These are phyloP conservation scores for Aspergillus felis DNA, from an alignment of 2,329 filamentous ascomycete genomes.

Conservation along the genomic window DNA sequence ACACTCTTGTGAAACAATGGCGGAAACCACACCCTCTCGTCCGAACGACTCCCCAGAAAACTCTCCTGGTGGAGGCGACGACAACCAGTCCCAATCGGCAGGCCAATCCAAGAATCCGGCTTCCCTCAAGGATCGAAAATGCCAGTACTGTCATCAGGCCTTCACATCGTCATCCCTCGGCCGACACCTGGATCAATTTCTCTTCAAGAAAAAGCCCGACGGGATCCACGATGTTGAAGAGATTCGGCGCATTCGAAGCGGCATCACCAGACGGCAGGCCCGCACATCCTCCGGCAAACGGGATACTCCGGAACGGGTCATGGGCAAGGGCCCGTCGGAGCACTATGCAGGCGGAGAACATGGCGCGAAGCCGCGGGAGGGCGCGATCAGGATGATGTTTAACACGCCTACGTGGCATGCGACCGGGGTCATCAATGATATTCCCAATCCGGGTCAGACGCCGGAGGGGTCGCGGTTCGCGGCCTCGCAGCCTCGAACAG, in stretches of 20 bases:
- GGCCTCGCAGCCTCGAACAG: conserved; percentile 29
- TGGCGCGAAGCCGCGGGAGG: conserved; percentile 31
- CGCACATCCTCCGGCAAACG: conserved; percentile 60
- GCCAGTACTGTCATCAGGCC: conserved; percentile 80
- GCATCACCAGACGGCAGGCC: conserved; percentile 82
- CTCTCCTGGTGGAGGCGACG: conserved; percentile 35
- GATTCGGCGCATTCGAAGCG: conserved; percentile 76
- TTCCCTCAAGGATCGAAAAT: conserved; percentile 77
- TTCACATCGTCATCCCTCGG: conserved; percentile 94
- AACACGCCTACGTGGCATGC: conserved; percentile 68
- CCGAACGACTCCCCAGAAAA: conserved; percentile 37
- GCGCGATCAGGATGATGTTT: conserved; percentile 47
- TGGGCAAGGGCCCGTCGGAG: conserved; percentile 40
- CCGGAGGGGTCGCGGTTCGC: conserved; percentile 31
- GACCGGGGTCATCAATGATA: conserved; percentile 74
- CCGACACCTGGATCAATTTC: conserved; percentile 89
- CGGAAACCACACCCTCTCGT: conserved; percentile 18
- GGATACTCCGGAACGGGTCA: conserved; percentile 58
- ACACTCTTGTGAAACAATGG: conserved; percentile 20
- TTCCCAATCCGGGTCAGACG: conserved; percentile 53
- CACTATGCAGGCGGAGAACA: conserved; percentile 33
- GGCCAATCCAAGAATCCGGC: conserved; percentile 31
- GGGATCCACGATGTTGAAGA: conserved; percentile 87
- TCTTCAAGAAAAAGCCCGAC: conserved; percentile 91
- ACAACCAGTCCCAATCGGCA: conserved; percentile 26